Base-by-base conservation (phyloP, 2,329 filamentous ascomycete species). In the Pezicula rhizophila region DNA sequence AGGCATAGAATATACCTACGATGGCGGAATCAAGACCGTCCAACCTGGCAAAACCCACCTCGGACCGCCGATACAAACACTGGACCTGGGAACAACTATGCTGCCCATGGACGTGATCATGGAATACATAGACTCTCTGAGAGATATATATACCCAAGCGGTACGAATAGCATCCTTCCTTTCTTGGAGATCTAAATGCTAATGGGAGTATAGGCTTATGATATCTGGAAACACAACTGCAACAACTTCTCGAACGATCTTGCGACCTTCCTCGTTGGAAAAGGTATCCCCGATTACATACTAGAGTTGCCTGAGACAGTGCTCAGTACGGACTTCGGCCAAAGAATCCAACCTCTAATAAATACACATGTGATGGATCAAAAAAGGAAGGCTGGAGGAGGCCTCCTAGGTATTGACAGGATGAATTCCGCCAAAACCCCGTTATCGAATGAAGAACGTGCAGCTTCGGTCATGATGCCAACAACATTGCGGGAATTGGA, bases 161-260 rank as follows among this genome's bases (percentile, higher is more conserved):
- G 86, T 85, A 67, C 44, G 40, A 23, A 17, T 43, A 20, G 38
- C 41, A 38, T 15, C 17, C 8, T 42, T 10, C 18, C 11, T n/a
- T n/a, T n/a, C n/a, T n/a, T 45, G 8, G 15, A 12, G 15, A 41
- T 39, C 8, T 28, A 20, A 2, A 26, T 15, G 34, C 42, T 53
- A 42, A 59, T 17, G 45, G 3, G 18, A 18, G 49, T 33, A 5
- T 8, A 89, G 80, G 87, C 88, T 1, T 97, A 97, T 62, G 89
- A 96, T 63, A 72, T 96, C 5, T 96, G 79, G 66, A 88, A 71
- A 59, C 90, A 96, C 68, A 99, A 99, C 65, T 97, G 92, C 73
- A 99, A 97, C 71, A 96, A 96, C 67, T 99, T 97, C 68, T 89
- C 87, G 3, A 92, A 97, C 62, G 90, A 96, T 52, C 84, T 97